Conservation (phyloP, 495 filamentous ascomycete genomes). For the Aspergillus ostianus region DNA sequence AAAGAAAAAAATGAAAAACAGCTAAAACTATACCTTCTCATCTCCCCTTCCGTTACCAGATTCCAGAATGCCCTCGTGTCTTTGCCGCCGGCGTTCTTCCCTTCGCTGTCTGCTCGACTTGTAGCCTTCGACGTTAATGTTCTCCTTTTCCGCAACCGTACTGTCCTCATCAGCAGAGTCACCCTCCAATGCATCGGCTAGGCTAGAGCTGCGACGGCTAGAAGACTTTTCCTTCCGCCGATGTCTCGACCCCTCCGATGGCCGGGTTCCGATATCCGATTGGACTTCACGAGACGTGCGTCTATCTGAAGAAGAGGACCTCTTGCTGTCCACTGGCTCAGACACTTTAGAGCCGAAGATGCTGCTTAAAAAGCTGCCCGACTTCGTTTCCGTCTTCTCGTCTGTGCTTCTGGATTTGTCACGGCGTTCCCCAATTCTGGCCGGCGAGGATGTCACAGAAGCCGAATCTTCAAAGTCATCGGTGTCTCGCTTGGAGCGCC, state of each 20-base stretch:
- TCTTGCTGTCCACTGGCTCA: constrained; percentile 30
- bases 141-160: constrained; percentile 23
- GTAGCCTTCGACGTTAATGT: constrained; percentile 35
- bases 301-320: constrained; percentile 36
- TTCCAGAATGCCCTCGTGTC: constrained; percentile 38
- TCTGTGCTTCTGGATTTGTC: constrained; percentile 32
- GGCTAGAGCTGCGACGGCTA: constrained; percentile 34
- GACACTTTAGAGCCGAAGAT: constrained; percentile 41
- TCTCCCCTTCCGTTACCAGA: constrained; percentile 29
- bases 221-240: constrained; percentile 45
- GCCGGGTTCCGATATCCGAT: constrained; percentile 33
- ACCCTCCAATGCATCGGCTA: constrained; percentile 28
- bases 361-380: constrained; percentile 36
- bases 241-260: constrained; percentile 38
- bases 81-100: constrained; percentile 41
- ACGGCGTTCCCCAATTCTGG: constrained; percentile 26
- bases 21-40: constrained; percentile 50
- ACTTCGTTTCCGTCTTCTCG: constrained; percentile 32
- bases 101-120: constrained; percentile 37
- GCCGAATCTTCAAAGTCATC: constrained; percentile 33
- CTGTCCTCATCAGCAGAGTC: constrained; percentile 25
- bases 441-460: constrained; percentile 38
- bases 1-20: constrained; percentile 28
- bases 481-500: constrained; percentile 32
- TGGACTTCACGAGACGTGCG: constrained; percentile 36